phyloP scores from a whole-genome alignment of 2,329 filamentous ascomycete species.

The Pseudogymnoascus sp. region DNA sequence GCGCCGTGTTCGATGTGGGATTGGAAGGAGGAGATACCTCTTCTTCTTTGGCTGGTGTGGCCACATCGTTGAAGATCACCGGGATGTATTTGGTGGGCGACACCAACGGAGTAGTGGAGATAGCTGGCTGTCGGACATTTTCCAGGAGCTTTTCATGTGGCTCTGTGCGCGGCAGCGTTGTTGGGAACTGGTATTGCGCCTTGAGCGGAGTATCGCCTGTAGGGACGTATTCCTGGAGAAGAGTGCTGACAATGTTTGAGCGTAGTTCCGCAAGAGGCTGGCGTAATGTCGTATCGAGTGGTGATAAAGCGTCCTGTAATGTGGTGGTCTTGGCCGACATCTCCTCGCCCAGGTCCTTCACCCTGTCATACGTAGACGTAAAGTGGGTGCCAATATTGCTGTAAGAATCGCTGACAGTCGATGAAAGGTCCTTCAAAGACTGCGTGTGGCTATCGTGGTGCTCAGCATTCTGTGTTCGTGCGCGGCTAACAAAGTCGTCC shows the following conservation, averaged over 20 bases:
- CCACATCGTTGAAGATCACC: constrained; percentile 28
- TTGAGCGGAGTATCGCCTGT: constrained; percentile 85
- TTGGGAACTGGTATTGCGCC: constrained; percentile 71
- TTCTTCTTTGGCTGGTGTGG: constrained; percentile 18
- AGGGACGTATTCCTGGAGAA: constrained; percentile 69
- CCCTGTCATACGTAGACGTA: constrained; percentile 56
- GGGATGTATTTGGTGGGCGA: constrained; percentile 27
- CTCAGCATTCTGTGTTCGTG: constrained; percentile 67
- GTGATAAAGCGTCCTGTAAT: constrained; percentile 52
- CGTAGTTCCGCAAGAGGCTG: constrained; percentile 65
- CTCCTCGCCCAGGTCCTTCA: constrained; percentile 59
- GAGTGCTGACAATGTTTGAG: constrained; percentile 52
- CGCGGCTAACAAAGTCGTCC: constrained; percentile 80
- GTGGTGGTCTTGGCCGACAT: constrained; percentile 51
- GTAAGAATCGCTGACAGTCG: constrained; percentile 65
- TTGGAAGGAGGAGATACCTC: constrained; percentile 6
- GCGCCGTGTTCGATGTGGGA: constrained; percentile 23
- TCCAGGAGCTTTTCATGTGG: constrained; percentile 48
- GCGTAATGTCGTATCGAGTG: constrained; percentile 52
- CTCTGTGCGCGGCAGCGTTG: constrained; percentile 67
- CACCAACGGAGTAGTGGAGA: constrained; percentile 19
- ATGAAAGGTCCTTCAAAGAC: constrained; percentile 58
- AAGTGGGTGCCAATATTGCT: constrained; percentile 62
- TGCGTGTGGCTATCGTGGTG: constrained; percentile 63
- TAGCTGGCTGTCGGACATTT: constrained; percentile 35